Evolutionary conservation across 176 grass and related monocot genomes (phyloP).

Genomic region (Aechmea fasciata): DNA sequence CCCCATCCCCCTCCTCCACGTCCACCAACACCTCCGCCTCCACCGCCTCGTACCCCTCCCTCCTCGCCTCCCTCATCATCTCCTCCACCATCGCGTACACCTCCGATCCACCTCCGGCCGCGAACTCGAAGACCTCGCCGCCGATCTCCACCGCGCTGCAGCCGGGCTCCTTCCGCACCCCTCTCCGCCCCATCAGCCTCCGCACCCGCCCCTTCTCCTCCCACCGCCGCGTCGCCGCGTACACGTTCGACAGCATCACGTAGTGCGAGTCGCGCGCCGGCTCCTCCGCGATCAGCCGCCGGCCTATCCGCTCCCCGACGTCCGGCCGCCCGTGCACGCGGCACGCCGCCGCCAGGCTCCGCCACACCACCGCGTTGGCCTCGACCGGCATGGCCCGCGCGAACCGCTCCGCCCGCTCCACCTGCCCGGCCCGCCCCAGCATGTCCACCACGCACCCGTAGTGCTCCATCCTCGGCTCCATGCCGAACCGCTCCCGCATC

Average conservation of each 20-base stretch:
- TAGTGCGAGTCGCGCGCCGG: constrained; percentile 47
- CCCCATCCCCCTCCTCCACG: constrained; percentile 68
- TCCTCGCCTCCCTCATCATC: constrained; percentile 43
- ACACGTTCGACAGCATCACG: constrained; percentile 60
- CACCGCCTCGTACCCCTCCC: constrained; percentile 33
- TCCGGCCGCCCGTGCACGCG: constrained; percentile 48
- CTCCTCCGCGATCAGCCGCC: constrained; percentile 35
- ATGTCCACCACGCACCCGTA: constrained; percentile 71
- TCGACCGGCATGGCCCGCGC: constrained; percentile 46
- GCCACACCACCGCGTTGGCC: constrained; percentile 57
- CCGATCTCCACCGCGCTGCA: constrained; percentile 59
- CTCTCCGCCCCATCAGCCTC: constrained; percentile 47
- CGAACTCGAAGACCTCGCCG: constrained; percentile 63
- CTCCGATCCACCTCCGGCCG: constrained; percentile 35
- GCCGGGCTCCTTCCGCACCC: constrained; percentile 54
- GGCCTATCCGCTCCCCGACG: constrained; percentile 39
- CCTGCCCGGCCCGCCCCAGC: constrained; percentile 49
- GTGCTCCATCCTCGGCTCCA: constrained; percentile 64
- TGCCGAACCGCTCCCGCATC: constrained; percentile 35
- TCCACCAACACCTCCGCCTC: constrained; percentile 51
- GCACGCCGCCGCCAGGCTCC: constrained; percentile 42
- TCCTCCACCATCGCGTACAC: constrained; percentile 71
- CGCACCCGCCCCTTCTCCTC: constrained; percentile 52
- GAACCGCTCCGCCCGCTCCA: constrained; percentile 44
- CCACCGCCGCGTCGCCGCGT: constrained; percentile 39